Percentiles rank a stretch among this genome's conserved stretches.
Conservation (phyloP, 164 flowering plant genomes). For the Chimonanthus salicifolius region DNA sequence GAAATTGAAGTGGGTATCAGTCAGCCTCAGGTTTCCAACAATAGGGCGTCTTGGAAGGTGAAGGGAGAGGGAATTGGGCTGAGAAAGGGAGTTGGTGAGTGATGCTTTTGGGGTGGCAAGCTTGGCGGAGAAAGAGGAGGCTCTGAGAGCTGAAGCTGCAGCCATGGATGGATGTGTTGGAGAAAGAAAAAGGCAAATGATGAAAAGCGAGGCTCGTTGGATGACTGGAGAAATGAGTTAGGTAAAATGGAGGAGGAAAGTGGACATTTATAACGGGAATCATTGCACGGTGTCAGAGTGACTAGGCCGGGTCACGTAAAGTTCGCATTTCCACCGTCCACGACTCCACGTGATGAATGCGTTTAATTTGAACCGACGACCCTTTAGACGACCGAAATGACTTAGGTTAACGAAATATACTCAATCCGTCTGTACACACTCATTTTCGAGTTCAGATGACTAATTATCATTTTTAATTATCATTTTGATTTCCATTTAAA, state of each 20-base stretch:
- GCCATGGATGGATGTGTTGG: constrained; percentile 21
- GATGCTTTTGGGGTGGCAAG: constrained; percentile 10
- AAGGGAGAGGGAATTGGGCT: constrained; percentile 9
- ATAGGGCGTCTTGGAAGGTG: constrained; percentile 6
- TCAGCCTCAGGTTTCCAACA: constrained; percentile 10
- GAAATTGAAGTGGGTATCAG: constrained; percentile 10
- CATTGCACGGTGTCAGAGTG: background rate
- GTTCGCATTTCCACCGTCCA: background rate
- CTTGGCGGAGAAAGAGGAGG: constrained; percentile 22
- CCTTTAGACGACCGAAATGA: background rate
- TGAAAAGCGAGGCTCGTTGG: background rate
- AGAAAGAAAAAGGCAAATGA: background rate
- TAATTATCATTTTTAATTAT: no score
- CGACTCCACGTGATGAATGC: background rate
- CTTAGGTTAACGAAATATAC: no score
- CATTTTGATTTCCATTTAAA: no score
- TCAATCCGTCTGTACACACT: no score
- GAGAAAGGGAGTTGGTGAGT: background rate
- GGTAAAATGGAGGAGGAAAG: background rate
- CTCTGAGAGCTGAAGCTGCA: constrained; percentile 16
- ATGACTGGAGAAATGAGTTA: background rate
- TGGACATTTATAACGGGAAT: background rate
- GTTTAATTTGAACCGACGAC: background rate
- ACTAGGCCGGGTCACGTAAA: background rate
- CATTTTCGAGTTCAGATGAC: no score